A percentile compares a stretch with the other conserved stretches of the same genome.
phyloP scores from a whole-genome alignment of 208 protist genomes.

The Crithidia expoeki region DNA sequence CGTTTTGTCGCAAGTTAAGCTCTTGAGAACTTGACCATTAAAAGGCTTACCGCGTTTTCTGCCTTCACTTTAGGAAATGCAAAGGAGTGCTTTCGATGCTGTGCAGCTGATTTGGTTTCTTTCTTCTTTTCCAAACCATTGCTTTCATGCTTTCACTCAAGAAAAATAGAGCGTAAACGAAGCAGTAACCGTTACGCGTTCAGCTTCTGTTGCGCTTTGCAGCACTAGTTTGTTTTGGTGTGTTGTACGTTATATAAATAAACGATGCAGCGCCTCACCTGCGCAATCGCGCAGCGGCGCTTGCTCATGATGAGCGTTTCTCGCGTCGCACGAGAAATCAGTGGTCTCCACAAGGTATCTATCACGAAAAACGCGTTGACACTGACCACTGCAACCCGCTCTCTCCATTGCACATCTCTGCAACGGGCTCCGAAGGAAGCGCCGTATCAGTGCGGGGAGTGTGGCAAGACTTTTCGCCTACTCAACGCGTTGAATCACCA shows the following conservation, averaged over 20 bases:
- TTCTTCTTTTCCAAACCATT: no score
- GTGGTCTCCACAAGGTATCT: neutral
- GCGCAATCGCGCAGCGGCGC: conserved; percentile 3
- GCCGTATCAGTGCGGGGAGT: conserved; percentile 79
- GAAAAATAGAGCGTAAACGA: no score
- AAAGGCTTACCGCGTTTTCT: no score
- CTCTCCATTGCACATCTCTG: conserved; percentile 27
- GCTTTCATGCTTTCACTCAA: no score
- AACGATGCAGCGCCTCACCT: conserved; percentile 1
- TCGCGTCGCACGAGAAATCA: neutral
- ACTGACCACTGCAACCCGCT: conserved; percentile 2
- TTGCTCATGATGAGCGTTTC: conserved; percentile 3
- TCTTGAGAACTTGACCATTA: no score
- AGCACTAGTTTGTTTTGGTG: neutral
- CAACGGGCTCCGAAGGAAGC: conserved; percentile 25
- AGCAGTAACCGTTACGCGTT: no score
- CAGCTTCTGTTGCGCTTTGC: neutral
- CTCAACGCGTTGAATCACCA: conserved; percentile 90
- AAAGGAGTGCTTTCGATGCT: no score
- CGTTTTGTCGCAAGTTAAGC: no score
- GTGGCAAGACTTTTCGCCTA: conserved; percentile 85
- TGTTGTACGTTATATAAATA: neutral
- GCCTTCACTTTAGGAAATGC: no score
- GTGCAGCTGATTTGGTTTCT: no score
- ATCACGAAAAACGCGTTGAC: neutral